phyloP scores from a whole-genome alignment of 2,329 filamentous ascomycete species.

The Fusarium oligoseptatum region DNA sequence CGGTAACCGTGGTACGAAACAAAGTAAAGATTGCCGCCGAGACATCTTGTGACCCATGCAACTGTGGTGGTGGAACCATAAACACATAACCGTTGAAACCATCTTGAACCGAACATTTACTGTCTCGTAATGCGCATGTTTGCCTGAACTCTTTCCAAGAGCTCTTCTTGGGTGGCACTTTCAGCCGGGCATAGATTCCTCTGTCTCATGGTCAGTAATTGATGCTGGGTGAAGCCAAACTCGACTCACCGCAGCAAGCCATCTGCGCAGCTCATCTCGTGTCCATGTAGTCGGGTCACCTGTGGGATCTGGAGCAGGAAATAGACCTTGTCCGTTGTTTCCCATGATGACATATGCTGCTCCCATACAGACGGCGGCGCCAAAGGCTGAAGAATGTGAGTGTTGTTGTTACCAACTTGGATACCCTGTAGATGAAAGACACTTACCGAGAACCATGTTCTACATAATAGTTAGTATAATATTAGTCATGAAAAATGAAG shows the following conservation, averaged over 20 bases:
- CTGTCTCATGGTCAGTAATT: constrained; percentile 45
- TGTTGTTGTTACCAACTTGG: background rate
- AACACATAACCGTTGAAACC: constrained; percentile 11
- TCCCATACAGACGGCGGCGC: constrained; percentile 35
- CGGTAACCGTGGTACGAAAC: background rate
- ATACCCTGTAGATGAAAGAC: constrained; percentile 39
- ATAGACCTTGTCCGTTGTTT: constrained; percentile 72
- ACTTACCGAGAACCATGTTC: constrained; percentile 78
- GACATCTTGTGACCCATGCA: background rate
- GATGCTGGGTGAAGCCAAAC: too few species aligned
- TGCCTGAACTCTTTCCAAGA: constrained; percentile 60
- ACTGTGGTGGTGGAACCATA: background rate
- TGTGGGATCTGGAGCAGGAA: constrained; percentile 83
- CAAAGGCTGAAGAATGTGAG: constrained; percentile 31
- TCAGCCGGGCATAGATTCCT: constrained; percentile 61
- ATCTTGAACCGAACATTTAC: constrained; percentile 7
- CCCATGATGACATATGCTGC: constrained; percentile 90
- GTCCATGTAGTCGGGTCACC: constrained; percentile 82
- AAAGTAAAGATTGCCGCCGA: background rate
- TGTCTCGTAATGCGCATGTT: constrained; percentile 61
- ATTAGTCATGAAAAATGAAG: background rate
- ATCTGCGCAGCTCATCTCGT: constrained; percentile 81
- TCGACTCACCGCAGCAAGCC: constrained; percentile 78
- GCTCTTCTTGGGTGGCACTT: constrained; percentile 59
- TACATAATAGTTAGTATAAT: constrained; percentile 49